Conservation (phyloP, 352 stramenopile genomes). For the Pythium rishiriense region DNA sequence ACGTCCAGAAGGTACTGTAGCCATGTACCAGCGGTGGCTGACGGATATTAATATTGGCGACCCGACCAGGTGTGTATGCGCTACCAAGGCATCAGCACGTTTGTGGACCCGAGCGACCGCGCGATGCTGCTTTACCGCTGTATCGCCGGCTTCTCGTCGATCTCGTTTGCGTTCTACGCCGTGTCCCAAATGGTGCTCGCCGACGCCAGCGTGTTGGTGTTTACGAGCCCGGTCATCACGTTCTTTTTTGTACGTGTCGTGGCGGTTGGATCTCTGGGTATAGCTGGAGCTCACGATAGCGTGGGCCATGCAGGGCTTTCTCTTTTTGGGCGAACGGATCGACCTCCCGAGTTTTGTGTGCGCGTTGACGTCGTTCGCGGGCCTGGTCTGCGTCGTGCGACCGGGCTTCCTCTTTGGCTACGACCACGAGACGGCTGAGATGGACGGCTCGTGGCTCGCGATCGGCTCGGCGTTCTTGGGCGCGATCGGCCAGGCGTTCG, state of each 20-base stretch:
- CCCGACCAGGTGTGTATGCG: constrained; percentile 27
- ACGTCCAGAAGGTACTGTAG: neutral
- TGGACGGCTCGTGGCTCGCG: constrained; percentile 50
- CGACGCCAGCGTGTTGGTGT: constrained; percentile 72
- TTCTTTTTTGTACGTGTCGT: constrained; percentile 58
- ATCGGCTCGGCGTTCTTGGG: constrained; percentile 54
- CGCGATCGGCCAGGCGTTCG: constrained; percentile 63
- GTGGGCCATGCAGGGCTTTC: constrained; percentile 28
- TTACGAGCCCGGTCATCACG: constrained; percentile 70
- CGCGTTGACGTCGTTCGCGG: constrained; percentile 36
- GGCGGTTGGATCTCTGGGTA: neutral
- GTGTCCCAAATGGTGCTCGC: constrained; percentile 80
- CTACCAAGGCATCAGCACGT: constrained; percentile 52
- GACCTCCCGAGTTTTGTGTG: constrained; percentile 29
- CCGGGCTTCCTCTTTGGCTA: constrained; percentile 47
- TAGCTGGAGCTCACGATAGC: no score
- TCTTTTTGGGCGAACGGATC: constrained; percentile 35
- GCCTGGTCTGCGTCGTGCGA: constrained; percentile 43
- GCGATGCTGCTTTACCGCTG: constrained; percentile 67
- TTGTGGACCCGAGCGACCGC: constrained; percentile 48
- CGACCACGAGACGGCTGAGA: constrained; percentile 36
- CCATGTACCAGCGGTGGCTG: neutral
- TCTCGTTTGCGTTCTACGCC: constrained; percentile 76
- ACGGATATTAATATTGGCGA: neutral
- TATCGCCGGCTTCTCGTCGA: constrained; percentile 66